Conservation (phyloP, 306 rosid species). For the Potentilla sterilis region DNA sequence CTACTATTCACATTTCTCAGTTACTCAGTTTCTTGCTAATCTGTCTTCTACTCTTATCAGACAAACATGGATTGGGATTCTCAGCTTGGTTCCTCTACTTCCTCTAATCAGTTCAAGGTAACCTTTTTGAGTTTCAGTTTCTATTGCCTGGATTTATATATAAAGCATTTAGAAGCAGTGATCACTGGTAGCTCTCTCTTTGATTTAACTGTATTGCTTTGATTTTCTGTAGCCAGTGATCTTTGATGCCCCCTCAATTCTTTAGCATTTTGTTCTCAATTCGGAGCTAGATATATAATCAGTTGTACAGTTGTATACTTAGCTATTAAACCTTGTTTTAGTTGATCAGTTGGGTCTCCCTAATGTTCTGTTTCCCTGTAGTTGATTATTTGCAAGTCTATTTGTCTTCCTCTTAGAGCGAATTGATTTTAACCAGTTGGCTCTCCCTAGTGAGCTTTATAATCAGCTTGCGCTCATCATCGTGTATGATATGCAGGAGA, state of each 20-base stretch:
- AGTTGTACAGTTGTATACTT: not conserved
- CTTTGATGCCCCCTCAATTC: not conserved
- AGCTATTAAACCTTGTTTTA: not conserved
- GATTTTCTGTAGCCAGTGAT: not conserved
- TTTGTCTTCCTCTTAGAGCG: not conserved
- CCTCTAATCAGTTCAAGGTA: slow-evolving; percentile 35
- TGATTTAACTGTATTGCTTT: not conserved
- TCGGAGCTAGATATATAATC: not conserved
- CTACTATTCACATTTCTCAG: not conserved
- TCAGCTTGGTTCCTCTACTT: slow-evolving; percentile 25
- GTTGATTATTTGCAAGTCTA: not conserved
- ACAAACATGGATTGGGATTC: slow-evolving; percentile 48
- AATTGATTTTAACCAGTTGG: not conserved
- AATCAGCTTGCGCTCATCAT: not conserved
- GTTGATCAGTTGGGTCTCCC: not conserved
- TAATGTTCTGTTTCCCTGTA: not conserved
- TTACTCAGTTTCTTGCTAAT: not conserved
- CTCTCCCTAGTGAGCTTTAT: not conserved
- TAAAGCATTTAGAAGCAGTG: slow-evolving; percentile 3
- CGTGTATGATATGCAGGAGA: slow-evolving; percentile 37
- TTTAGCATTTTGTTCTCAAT: not conserved
- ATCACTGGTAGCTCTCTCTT: not conserved
- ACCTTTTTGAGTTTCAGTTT: not conserved
- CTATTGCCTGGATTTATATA: not conserved
- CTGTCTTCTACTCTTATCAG: not conserved